Evolutionary conservation across 2,329 filamentous ascomycete genomes (phyloP), one percentile per base, ranked within the genome.

Genomic region (Epichloe gansuensis): DNA sequence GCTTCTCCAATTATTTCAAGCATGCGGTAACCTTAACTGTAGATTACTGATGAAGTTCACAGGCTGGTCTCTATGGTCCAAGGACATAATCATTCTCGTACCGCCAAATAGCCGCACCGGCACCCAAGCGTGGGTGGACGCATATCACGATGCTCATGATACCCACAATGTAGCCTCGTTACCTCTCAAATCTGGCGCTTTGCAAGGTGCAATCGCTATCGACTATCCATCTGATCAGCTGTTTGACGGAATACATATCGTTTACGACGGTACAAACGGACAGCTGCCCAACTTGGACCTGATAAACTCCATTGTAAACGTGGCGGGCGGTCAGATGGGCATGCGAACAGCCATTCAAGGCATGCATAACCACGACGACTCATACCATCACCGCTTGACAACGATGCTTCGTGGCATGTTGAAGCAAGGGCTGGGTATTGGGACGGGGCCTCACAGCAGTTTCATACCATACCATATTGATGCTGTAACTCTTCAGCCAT

Each of bases 381-480:
- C 74, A 60, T 98, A 97, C 69, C 72, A 78, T 44, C 87, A 91
- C 63, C 83, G 93, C 17, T 77, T 98, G 42, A 78, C 82, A 60
- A 96, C 91, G 0, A 93, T 98, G 79, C 76, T 95, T 43, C 81
- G 89, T 41, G 91, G 93, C 41, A 95, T 98, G 88, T 71, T 95
- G 55, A 90, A 86, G 56, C 93, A 98, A 69, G 90, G 88, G 0
- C 73, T 96, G 1, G 93, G 93, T 1, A 85, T 91, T 59, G 87
- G 90, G 4, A 89, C 88, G 4, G 93, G 93, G 5, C 85, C 91
- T 2, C 93, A 98, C 67, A 95, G 89, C 67, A 86, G 86, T 60
- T 98, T 98, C 67, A 96, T 98, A 63, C 90, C 93, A 0, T 98
- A 98, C 65, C 93, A 97, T 61, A 87, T 98, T 56, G 93, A 98